phyloP scores from a whole-genome alignment of 2,329 filamentous ascomycete species.

The Boeremia lycopersici region DNA sequence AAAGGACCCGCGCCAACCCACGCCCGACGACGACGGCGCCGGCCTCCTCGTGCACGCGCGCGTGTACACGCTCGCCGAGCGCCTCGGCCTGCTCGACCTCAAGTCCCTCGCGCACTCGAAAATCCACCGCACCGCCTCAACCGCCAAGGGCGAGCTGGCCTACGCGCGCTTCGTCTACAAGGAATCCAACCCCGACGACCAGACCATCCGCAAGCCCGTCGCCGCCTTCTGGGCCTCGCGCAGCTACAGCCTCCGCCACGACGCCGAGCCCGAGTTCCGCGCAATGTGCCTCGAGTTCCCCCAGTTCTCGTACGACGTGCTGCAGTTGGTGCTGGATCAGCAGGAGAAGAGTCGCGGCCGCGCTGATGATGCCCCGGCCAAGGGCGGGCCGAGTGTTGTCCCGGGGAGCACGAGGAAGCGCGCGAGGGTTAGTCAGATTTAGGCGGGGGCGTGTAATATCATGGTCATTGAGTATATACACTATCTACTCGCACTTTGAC shows the following conservation, averaged over 20 bases:
- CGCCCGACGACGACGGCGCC: conserved; percentile 76
- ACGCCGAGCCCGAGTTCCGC: conserved; percentile 86
- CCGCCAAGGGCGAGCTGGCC: conserved; percentile 85
- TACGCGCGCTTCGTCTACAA: conserved; percentile 92
- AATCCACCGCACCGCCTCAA: conserved; percentile 89
- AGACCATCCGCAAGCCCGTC: conserved; percentile 77
- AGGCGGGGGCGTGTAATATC: conserved; percentile 12
- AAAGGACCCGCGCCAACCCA: conserved; percentile 67
- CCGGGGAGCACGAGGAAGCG: conserved; percentile 44
- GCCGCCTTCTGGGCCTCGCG: conserved; percentile 90
- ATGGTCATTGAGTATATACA: too few relatives aligned
- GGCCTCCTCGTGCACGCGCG: conserved; percentile 88
- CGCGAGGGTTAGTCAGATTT: conserved; percentile 37
- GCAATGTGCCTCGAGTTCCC: conserved; percentile 85
- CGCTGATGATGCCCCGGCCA: conserved; percentile 22
- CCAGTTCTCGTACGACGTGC: conserved; percentile 90
- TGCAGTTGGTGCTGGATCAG: conserved; percentile 66
- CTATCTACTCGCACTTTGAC: too few relatives aligned
- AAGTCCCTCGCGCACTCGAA: conserved; percentile 82
- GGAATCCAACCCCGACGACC: conserved; percentile 72
- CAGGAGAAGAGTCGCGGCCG: conserved; percentile 52
- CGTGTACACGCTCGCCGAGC: conserved; percentile 86
- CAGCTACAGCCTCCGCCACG: conserved; percentile 79
- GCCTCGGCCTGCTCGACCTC: conserved; percentile 69
- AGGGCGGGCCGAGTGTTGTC: conserved; percentile 46